Base-by-base conservation (phyloP, 2,329 filamentous ascomycete genomes). In the Pyrenochaeta sp. region DNA sequence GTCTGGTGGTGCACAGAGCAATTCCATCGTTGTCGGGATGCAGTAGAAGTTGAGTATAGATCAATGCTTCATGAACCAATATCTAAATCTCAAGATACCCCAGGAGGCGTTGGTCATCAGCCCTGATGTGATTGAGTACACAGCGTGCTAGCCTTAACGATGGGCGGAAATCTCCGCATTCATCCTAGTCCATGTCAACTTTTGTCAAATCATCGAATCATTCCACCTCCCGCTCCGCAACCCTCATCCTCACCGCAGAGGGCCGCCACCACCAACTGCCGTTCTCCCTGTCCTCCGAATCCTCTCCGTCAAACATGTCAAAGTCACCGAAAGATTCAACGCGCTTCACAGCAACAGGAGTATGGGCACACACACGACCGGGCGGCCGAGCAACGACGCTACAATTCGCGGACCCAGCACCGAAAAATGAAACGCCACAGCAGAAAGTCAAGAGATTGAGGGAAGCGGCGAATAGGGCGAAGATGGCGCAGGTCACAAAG, bases 261-360 rank as follows among this genome's bases (percentile, higher is more conserved):
- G 54, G 51, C 64, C 57, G 55, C 48, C 57, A 53, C 37, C 54
- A 45, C 55, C 34, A 30, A 32, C 50, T 13, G 6, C 58, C 39
- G 43, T 50, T 44, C 56, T 49, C 24, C 37, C 42, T 28, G 40
- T 19, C 13, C 36, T 13, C 50, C 44, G 54, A 53, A 28, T 48
- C 36, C 49, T 45, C 32, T 25, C 54, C 57, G 37, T 25, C 40
- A 57, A 76, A 25, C 44, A 82, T 82, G 81, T 84, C 90, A 59
- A 89, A 90, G 74, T 91, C 87, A 79, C 88, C 91, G 75, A 87
- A 86, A 69, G 91, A 93, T 77, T 91, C 91, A 66, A 95, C 91
- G 71, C 89, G 91, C 74, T 95, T 91, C 78, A 91, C 89, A 15
- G 81, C 88, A 27, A 90, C 87, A 19, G 87, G 84, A 59, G 88